A percentile compares a stretch with the other conserved stretches of the same genome.
Evolutionary conservation across 768 basidiomycete genomes (phyloP).

Genomic region (Sistotremastrum niveocremeum): DNA sequence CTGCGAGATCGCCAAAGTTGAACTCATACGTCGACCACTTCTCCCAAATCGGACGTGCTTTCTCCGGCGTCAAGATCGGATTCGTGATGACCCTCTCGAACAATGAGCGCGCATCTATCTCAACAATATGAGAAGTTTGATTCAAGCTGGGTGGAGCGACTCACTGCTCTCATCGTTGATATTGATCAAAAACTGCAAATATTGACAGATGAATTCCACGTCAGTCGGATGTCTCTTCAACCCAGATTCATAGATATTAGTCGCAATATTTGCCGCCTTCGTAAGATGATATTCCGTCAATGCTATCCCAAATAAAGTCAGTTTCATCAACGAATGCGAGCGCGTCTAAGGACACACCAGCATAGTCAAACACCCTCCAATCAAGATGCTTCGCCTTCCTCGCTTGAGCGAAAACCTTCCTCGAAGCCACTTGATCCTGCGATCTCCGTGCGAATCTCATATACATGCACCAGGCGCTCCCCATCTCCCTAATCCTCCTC

Average conservation of each 20-base stretch:
- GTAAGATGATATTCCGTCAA: constrained; percentile 90
- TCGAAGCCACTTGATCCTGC: constrained; percentile 70
- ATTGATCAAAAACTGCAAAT: constrained; percentile 85
- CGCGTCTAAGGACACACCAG: constrained; percentile 38
- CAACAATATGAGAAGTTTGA: background rate
- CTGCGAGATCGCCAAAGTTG: constrained; percentile 84
- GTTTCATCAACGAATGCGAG: background rate
- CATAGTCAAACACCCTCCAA: constrained; percentile 92
- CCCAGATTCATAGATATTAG: constrained; percentile 88
- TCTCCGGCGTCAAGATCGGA: constrained; percentile 35
- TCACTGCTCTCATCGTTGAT: constrained; percentile 92
- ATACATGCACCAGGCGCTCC: constrained; percentile 50
- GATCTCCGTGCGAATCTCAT: constrained; percentile 86
- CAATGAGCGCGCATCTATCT: constrained; percentile 81
- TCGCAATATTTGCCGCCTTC: constrained; percentile 65
- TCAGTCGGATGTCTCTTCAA: constrained; percentile 73
- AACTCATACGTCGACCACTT: constrained; percentile 94
- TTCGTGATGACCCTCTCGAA: constrained; percentile 89
- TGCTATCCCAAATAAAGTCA: constrained; percentile 32
- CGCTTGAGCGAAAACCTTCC: constrained; percentile 70
- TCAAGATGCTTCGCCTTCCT: constrained; percentile 61
- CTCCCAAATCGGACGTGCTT: constrained; percentile 84
- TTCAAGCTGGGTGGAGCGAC: constrained; percentile 15
- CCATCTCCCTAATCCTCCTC: background rate
- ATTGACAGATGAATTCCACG: constrained; percentile 73